phyloP scores from a whole-genome alignment of 495 filamentous ascomycete species.

The Penicillium lividum region DNA sequence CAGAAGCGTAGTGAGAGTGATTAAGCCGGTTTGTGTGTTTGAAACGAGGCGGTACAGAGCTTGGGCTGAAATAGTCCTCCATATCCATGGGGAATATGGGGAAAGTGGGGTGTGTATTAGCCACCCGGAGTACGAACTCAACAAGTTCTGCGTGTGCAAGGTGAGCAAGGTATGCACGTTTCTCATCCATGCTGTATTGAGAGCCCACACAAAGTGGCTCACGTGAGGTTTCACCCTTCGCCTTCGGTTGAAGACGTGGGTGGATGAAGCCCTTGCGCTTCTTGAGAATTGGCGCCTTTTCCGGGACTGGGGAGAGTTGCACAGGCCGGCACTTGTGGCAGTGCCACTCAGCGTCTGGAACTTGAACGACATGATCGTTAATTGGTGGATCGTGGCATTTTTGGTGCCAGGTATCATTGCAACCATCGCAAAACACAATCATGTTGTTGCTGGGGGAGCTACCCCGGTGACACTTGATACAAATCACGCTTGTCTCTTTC shows the following conservation, averaged over 20 bases:
- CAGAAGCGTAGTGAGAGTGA: too few species aligned
- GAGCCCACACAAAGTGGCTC: too few species aligned
- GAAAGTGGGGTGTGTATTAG: conserved; percentile 32
- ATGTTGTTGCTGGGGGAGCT: conserved; percentile 74
- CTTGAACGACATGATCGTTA: conserved; percentile 63
- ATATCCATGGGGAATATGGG: conserved; percentile 45
- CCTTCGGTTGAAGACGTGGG: conserved; percentile 5
- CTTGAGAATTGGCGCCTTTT: conserved; percentile 13
- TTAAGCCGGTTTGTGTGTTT: too few species aligned
- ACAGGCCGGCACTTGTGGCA: conserved; percentile 67
- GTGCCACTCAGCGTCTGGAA: conserved; percentile 73
- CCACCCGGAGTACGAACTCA: conserved; percentile 40
- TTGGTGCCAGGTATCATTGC: conserved; percentile 88
- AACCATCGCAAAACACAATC: conserved; percentile 95
- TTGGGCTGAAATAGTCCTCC: conserved; percentile 8
- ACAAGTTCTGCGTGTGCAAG: conserved; percentile 45
- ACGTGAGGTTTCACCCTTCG: too few species aligned
- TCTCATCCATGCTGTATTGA: conserved; percentile 30
- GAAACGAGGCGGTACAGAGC: too few species aligned
- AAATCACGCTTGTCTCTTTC: conserved; percentile 53
- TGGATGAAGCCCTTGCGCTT: conserved; percentile 3
- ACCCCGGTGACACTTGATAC: conserved; percentile 76
- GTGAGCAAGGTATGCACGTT: conserved; percentile 43
- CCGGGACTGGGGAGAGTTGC: conserved; percentile 19
- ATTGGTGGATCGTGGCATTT: conserved; percentile 86